Percentiles rank a stretch among this genome's conserved stretches.
phyloP scores from a whole-genome alignment of 176 grass and related monocot species.

The Saccharum officinarum region DNA sequence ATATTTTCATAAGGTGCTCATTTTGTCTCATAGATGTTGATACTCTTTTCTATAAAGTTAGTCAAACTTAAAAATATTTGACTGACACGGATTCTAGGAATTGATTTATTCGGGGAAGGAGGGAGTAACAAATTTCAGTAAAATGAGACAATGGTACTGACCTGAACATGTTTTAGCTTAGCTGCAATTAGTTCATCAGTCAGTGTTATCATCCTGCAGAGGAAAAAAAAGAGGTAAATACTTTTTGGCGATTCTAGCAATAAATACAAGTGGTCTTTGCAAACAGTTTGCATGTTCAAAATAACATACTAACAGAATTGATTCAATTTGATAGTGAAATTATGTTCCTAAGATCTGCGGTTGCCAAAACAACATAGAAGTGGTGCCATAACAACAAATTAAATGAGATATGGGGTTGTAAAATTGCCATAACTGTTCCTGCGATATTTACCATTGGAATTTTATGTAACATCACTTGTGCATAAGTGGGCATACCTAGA shows the following conservation, averaged over 20 bases:
- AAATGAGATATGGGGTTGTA: not conserved
- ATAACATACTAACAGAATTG: not conserved
- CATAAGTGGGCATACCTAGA: slow-evolving; percentile 57
- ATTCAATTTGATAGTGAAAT: slow-evolving; percentile 14
- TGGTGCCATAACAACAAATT: not conserved
- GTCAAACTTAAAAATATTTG: too few species aligned
- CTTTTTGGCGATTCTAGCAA: not conserved
- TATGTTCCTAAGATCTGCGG: not conserved
- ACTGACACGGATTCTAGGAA: too few species aligned
- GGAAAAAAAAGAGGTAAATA: not conserved
- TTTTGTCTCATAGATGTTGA: too few species aligned
- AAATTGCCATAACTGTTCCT: slow-evolving; percentile 16
- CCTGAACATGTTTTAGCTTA: slow-evolving; percentile 80
- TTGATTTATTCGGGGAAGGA: too few species aligned
- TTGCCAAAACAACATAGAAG: slow-evolving; percentile 19
- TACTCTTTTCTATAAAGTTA: too few species aligned
- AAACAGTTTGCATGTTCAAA: not conserved
- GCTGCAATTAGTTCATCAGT: slow-evolving; percentile 87
- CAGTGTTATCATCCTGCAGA: slow-evolving; percentile 79
- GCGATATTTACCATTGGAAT: not conserved
- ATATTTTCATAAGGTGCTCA: too few species aligned
- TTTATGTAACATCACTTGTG: slow-evolving; percentile 9
- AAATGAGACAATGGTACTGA: slow-evolving; percentile 15
- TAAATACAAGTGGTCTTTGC: not conserved
- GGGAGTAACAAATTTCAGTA: not conserved